Base-by-base conservation (phyloP, 352 stramenopile species). In the Albugo laibachii region DNA sequence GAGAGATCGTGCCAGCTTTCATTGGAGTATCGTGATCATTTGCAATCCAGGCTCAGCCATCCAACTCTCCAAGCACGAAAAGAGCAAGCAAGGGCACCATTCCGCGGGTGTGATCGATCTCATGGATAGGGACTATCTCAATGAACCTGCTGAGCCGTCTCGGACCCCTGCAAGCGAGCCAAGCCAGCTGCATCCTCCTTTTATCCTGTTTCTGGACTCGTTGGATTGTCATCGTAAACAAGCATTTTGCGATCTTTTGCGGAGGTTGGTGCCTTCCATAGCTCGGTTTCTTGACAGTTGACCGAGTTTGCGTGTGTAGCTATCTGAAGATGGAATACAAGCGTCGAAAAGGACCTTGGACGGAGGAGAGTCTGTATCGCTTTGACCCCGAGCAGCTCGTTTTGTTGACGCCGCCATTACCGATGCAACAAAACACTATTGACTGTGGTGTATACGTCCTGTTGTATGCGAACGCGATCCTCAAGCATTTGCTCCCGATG, bases 201-300 rank as follows among this genome's bases (percentile, higher is more conserved):
- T 83, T 52, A 63, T 97, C 38, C 65, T 97, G 10, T 97, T 97
- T 61, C 65, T 97, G 39, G 92, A 97, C 61, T 97, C 89, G 38
- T 66, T 97, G 38, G 79, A 75, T n/a, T 94, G 83, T 50, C 92
- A 97, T 55, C 74, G 66, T 45, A 96, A 95, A 59, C 79, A 83
- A 24, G 84, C 72, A 51, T 81, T 96, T 43, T 65, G 65, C 5
- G 69, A 55, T 16, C 74, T 83, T 45, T 57, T 97, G 20, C 65
- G 69, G 10, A 71, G 75, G 42, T 97, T 92, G 72, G 57, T 95
- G 14, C 89, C 85, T n/a, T n/a, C n/a, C n/a, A 8, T 31, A 8
- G 24, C 3, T 31, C 3, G 3, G 3, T 31, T 31, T 31, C 3
- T 3, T 3, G 24, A 3, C 8, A 3, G 24, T 10, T 31, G 24